Base-by-base conservation (phyloP, 768 basidiomycete genomes). In the Collybia nuda region DNA sequence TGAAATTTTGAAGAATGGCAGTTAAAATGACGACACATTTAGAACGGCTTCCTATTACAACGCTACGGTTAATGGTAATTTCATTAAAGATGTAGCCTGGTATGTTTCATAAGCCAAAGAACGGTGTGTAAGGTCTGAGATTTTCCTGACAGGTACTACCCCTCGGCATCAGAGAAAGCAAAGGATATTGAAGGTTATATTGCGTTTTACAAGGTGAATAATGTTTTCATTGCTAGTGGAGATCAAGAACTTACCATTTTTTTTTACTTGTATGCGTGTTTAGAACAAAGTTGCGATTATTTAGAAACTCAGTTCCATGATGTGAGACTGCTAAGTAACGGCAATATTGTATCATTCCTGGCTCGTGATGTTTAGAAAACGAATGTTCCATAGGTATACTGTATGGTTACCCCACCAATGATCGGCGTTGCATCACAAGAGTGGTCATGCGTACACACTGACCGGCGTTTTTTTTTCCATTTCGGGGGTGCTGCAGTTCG, bases 171-270 rank as follows among this genome's bases (percentile, higher is more conserved):
- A 24, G 69, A 77, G 3, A 77, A 75, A 53, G 89, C 88, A 0
- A 72, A 79, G 42, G 61, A 77, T 5, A 86, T 91, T 60, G 76
- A 86, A 63, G 74, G 74, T 8, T 81, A 84, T 60, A 73, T 90
- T 18, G 90, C 89, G 0, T 90, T 92, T 62, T 88, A 92, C 74
- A 89, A 89, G 77, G 88, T 81, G 40, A 49, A 53, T 42, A 15
- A 19, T 22, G 5, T 37, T 51, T 7, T 18, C 14, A 19, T 36
- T 21, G 9, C 24, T 18, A 4, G 8, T 32, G 17, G 12, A 23
- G 24, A 24, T 17, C 19, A 26, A 14, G 35, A 12, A 41, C 29
- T 26, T 50, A n/a, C n/a, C n/a, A n/a, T n/a, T n/a, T n/a, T n/a
- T n/a, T n/a, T n/a, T n/a, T n/a, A 9, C 42, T 37, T 26, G 11